These are phyloP conservation scores for Schoenoplectus triqueter DNA, from an alignment of 202 grass and related monocot species.

Conservation along the genomic window DNA sequence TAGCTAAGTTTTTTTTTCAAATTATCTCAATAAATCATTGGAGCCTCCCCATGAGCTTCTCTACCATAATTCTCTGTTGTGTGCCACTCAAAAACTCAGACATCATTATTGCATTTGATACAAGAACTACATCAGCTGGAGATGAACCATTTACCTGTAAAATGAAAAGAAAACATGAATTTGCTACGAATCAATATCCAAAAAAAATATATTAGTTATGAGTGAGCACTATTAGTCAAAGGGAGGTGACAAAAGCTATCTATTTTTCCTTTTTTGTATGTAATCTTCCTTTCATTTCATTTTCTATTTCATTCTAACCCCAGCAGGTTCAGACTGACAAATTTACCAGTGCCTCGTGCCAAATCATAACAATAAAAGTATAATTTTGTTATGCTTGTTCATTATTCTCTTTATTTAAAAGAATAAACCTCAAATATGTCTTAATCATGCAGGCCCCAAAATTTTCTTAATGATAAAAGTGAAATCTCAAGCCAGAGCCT, in stretches of 20 bases:
- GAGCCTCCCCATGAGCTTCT: constrained; percentile 70
- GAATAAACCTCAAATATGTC: constrained; percentile 35
- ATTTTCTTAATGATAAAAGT: background rate
- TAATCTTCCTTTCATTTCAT: background rate
- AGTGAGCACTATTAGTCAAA: constrained; percentile 14
- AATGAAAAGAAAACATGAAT: background rate
- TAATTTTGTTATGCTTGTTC: constrained; percentile 46
- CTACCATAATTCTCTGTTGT: constrained; percentile 83
- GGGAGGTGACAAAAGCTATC: background rate
- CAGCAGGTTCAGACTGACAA: background rate
- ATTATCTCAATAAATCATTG: constrained; percentile 44
- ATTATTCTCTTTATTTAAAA: constrained; percentile 42
- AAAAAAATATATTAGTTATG: background rate
- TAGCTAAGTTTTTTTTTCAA: background rate
- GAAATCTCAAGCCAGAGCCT: background rate
- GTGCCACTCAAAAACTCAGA: constrained; percentile 74
- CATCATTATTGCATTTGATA: constrained; percentile 40
- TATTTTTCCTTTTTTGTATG: background rate
- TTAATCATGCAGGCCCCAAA: background rate
- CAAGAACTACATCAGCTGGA: constrained; percentile 28
- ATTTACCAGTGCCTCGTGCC: background rate
- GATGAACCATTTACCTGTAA: constrained; percentile 35
- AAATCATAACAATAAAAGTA: background rate
- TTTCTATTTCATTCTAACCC: background rate
- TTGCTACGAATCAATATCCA: background rate